phyloP scores from a whole-genome alignment of 495 filamentous ascomycete species.

The Penicillium chermesinum region DNA sequence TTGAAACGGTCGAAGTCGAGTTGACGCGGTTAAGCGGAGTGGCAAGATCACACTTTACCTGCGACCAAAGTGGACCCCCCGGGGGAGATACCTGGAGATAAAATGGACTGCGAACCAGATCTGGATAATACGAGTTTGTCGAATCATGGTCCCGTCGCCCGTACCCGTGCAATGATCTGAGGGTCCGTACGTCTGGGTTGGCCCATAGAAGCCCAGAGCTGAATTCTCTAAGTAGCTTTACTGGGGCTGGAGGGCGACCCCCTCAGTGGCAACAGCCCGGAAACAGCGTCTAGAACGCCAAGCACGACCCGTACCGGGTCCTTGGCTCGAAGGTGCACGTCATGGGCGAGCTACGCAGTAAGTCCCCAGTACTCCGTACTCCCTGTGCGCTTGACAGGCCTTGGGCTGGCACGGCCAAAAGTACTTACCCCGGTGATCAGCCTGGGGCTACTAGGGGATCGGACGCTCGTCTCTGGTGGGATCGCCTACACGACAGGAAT shows the following conservation, averaged over 20 bases:
- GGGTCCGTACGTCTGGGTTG: too few species aligned
- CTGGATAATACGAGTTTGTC: constrained; percentile 20
- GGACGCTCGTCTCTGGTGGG: too few species aligned
- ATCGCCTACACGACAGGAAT: too few species aligned
- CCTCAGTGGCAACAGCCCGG: constrained; percentile 3
- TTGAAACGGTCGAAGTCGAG: not conserved
- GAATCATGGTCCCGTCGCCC: not conserved
- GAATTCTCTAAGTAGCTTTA: not conserved
- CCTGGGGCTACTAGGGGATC: too few species aligned
- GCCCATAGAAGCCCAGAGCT: too few species aligned
- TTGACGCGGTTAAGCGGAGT: constrained; percentile 10
- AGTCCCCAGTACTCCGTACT: too few species aligned
- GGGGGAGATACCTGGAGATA: constrained; percentile 15
- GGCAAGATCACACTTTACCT: constrained; percentile 19
- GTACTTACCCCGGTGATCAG: too few species aligned
- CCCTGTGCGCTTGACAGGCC: too few species aligned
- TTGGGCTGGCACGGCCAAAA: too few species aligned
- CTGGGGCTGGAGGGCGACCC: not conserved
- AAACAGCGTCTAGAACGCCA: not conserved
- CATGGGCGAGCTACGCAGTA: too few species aligned
- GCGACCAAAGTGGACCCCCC: constrained; percentile 16
- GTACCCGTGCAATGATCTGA: too few species aligned
- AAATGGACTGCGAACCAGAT: constrained; percentile 24
- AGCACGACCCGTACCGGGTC: not conserved
- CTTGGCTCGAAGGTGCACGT: too few species aligned